Evolutionary conservation across 2,329 filamentous ascomycete species (phyloP).

Genomic region (Fusarium stilboides): DNA sequence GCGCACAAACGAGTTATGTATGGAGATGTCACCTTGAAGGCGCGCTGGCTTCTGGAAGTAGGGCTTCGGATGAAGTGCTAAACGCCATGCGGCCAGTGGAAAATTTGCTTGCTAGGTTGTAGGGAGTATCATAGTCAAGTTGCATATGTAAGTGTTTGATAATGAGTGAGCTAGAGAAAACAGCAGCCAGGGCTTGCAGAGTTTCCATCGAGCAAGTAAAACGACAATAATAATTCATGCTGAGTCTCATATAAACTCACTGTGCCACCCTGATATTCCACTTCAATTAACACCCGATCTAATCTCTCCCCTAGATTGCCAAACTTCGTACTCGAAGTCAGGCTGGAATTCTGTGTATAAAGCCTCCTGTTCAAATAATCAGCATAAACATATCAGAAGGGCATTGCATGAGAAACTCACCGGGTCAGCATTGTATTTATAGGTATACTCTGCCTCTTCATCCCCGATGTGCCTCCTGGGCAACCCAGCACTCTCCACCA

Average conservation of each 20-base stretch:
- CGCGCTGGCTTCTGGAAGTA: conserved; percentile 38
- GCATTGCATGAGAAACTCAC: conserved; percentile 24
- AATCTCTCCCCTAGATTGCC: conserved; percentile 50
- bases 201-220: neutral
- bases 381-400: neutral
- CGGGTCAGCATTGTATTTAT: conserved; percentile 52
- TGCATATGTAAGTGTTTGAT: neutral
- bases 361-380: conserved; percentile 44
- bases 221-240: neutral
- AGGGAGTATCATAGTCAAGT: neutral
- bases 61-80: conserved; percentile 35
- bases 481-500: conserved; percentile 51
- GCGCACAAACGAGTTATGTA: conserved; percentile 39
- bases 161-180: neutral
- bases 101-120: conserved; percentile 21
- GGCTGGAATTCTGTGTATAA: conserved; percentile 56
- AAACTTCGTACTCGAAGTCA: conserved; percentile 54
- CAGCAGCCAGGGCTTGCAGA: neutral
- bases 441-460: conserved; percentile 59
- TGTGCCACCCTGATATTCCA: neutral
- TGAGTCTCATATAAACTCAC: neutral
- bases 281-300: conserved; percentile 28
- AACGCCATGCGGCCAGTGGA: conserved; percentile 9
- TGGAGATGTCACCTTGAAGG: conserved; percentile 47
- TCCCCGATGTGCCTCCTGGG: conserved; percentile 53